Percentiles rank a stretch among this genome's conserved stretches.
These are phyloP conservation scores for Penicillium sp. DNA, from an alignment of 2,329 filamentous ascomycete species.

Conservation along the genomic window DNA sequence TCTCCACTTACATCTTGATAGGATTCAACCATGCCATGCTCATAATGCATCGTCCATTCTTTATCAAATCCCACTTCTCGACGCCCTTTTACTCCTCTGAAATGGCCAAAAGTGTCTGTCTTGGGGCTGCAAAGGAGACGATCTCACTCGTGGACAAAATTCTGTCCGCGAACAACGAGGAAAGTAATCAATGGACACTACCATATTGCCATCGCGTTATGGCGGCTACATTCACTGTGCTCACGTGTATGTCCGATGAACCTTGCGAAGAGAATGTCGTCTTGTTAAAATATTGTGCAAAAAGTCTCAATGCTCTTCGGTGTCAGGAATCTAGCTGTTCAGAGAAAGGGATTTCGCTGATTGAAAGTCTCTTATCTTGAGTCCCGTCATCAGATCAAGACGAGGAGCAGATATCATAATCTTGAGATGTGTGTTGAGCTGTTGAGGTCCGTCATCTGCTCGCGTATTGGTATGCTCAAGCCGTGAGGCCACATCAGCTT, in stretches of 20 bases:
- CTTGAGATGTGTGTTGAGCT: too few relatives aligned
- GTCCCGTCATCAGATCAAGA: not conserved
- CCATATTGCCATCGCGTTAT: not conserved
- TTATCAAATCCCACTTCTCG: conserved; percentile 1
- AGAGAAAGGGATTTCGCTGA: not conserved
- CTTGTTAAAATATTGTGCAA: not conserved
- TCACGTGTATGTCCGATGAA: not conserved
- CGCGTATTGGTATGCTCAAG: too few relatives aligned
- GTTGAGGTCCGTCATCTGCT: too few relatives aligned
- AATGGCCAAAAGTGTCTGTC: not conserved
- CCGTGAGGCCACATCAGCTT: too few relatives aligned
- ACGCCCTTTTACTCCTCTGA: conserved; percentile 10
- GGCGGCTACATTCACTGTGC: not conserved
- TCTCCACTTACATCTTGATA: not conserved
- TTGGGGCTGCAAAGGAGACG: not conserved
- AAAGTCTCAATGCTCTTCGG: not conserved
- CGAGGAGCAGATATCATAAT: not conserved
- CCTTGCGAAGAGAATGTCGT: not conserved
- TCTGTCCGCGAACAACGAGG: not conserved
- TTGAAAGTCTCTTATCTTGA: not conserved
- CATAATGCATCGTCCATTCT: conserved; percentile 9
- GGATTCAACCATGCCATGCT: conserved; percentile 13
- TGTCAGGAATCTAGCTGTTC: not conserved
- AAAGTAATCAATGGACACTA: not conserved
- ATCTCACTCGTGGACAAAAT: not conserved